Evolutionary conservation across 2,329 filamentous ascomycete genomes (phyloP).

Genomic region (Aspergillus spinulosporus): DNA sequence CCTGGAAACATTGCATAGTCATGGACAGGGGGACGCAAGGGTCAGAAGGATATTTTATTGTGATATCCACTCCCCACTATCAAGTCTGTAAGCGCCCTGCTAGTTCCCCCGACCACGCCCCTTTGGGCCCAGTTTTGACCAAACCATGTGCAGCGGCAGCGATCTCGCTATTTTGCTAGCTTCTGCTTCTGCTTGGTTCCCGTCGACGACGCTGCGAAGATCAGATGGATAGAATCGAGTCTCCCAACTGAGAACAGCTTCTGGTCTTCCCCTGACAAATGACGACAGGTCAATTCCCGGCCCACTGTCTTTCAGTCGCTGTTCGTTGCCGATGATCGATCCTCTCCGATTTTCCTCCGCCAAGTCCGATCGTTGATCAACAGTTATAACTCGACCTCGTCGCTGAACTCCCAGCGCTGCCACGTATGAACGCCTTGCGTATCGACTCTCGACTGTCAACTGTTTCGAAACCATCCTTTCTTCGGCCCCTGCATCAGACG

Average conservation of each 20-base stretch:
- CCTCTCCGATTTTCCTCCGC: slow-evolving; percentile 2
- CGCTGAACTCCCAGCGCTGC: slow-evolving; percentile 5
- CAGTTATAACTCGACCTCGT: slow-evolving; percentile 10
- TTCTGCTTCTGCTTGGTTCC: background rate
- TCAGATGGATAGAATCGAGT: background rate
- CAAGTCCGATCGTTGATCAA: slow-evolving; percentile 3
- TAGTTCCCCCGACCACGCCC: slow-evolving; percentile 4
- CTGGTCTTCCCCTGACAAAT: background rate
- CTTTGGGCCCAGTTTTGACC: slow-evolving; percentile 10
- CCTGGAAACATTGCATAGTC: background rate
- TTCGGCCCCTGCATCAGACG: slow-evolving; percentile 23
- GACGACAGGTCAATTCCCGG: slow-evolving; percentile 8
- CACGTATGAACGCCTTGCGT: slow-evolving; percentile 17
- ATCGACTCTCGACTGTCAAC: slow-evolving; percentile 10
- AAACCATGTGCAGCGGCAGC: slow-evolving; percentile 11
- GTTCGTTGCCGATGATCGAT: slow-evolving; percentile 3
- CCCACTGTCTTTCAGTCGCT: slow-evolving; percentile 1
- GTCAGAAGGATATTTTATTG: background rate
- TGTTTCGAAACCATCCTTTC: slow-evolving; percentile 16
- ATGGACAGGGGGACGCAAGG: background rate
- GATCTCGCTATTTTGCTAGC: slow-evolving; percentile 11
- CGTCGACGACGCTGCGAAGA: background rate
- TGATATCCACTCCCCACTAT: background rate
- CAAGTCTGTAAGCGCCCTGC: slow-evolving; percentile 5
- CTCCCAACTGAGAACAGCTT: background rate